Evolutionary conservation across 352 stramenopile genomes (phyloP).

Genomic region (Phytophthora pluvialis): DNA sequence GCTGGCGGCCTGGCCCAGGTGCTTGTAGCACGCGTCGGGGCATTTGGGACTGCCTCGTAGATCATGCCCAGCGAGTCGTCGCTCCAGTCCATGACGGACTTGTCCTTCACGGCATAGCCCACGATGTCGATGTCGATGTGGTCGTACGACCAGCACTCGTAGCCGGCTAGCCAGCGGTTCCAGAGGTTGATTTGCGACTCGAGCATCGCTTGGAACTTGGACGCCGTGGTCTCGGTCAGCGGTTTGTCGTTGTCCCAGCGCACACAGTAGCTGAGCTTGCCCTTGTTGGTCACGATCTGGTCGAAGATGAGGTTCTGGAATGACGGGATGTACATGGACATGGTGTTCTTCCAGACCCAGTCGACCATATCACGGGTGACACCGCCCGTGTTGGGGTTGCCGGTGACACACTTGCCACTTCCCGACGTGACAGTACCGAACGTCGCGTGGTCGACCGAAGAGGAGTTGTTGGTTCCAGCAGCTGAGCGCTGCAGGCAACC

Average conservation of each 20-base stretch:
- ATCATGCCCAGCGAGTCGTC: slow-evolving; percentile 33
- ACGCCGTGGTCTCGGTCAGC: neutral
- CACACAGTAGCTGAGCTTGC: slow-evolving; percentile 16
- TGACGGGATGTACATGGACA: neutral
- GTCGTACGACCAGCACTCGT: slow-evolving; percentile 18
- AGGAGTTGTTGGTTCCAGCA: neutral
- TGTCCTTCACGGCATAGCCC: slow-evolving; percentile 38
- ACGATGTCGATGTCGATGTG: slow-evolving; percentile 46
- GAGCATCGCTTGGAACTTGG: slow-evolving; percentile 21
- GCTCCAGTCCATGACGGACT: slow-evolving; percentile 46
- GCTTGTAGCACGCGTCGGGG: slow-evolving; percentile 10
- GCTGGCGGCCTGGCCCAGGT: slow-evolving; percentile 20
- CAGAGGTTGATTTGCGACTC: slow-evolving; percentile 7
- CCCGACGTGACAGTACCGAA: neutral
- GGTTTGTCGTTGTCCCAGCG: slow-evolving; percentile 12
- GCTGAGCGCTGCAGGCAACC: neutral
- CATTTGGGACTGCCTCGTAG: slow-evolving; percentile 13
- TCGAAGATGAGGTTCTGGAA: slow-evolving; percentile 17
- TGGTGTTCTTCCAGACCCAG: slow-evolving; percentile 19
- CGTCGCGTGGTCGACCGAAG: slow-evolving; percentile 1
- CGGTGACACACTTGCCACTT: slow-evolving; percentile 1
- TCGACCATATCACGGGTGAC: slow-evolving; percentile 7
- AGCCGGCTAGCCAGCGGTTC: slow-evolving; percentile 12
- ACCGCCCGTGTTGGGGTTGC: slow-evolving; percentile 1
- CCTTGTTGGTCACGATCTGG: slow-evolving; percentile 10